A percentile compares a stretch with the other conserved stretches of the same genome.
Conservation (phyloP, 257 asterid species). For the Striga asiatica region DNA sequence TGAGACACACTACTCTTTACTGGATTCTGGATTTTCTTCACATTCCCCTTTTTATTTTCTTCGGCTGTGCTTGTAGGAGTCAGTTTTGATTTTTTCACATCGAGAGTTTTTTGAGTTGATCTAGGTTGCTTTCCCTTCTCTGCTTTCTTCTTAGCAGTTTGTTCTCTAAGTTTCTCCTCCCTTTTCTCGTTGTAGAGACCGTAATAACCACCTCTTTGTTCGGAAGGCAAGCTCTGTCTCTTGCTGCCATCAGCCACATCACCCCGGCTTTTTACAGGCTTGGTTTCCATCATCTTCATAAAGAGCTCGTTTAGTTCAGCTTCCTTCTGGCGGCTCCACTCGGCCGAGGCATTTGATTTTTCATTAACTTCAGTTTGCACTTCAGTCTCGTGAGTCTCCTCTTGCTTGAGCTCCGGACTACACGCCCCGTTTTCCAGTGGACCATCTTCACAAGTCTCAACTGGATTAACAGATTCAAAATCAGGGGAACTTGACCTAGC, state of each 20-base stretch:
- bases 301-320: conserved; percentile 80
- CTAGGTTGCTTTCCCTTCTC: conserved; percentile 51
- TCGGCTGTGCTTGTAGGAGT: conserved; percentile 35
- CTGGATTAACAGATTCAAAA: conserved; percentile 22
- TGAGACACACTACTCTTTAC: conserved; percentile 30
- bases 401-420: conserved; percentile 23
- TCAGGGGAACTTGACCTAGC: conserved; percentile 20
- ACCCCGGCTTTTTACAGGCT: conserved; percentile 44
- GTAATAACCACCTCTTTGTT: conserved; percentile 55
- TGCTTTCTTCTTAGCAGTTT: conserved; percentile 36
- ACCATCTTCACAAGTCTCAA: conserved; percentile 27
- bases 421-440: conserved; percentile 25
- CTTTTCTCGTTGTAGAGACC: conserved; percentile 66
- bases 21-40: conserved; percentile 55
- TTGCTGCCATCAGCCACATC: conserved; percentile 32
- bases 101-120: conserved; percentile 38
- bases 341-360: conserved; percentile 47
- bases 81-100: conserved; percentile 42
- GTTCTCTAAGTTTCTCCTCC: conserved; percentile 62
- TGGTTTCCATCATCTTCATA: conserved; percentile 85
- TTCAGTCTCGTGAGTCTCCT: conserved; percentile 30
- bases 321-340: conserved; percentile 91
- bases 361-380: conserved; percentile 31
- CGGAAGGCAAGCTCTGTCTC: conserved; percentile 44
- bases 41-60: conserved; percentile 31